Evolutionary conservation across 495 filamentous ascomycete species (phyloP), one percentile per base, ranked within the genome.

Genomic region (Talaromyces adpressus): DNA sequence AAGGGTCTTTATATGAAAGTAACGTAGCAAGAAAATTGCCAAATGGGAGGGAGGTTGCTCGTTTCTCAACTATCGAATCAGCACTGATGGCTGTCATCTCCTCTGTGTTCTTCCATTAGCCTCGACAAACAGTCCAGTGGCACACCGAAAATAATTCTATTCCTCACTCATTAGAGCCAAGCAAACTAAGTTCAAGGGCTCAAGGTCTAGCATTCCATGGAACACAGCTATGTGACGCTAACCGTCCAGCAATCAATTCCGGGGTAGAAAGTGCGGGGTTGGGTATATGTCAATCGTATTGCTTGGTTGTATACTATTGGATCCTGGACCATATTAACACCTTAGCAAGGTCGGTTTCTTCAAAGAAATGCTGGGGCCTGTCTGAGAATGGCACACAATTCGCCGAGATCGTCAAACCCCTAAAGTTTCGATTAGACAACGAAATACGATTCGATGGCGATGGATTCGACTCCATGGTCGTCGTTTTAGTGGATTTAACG

Each of bases 231-330:
- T 4, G 52, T 56, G 52, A 53, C 51, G 23, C 51, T 53, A 53
- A 16, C 52, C 3, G 0, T 27, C 52, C 23, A 25, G 27, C 22
- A 27, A 12, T 6, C 23, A n/a, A n/a, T 25, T 56, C 52, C 16
- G 52, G 52, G 52, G 52, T 56, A 56, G 52, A 29, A 56, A 56
- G 52, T 56, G 52, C 52, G 52, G 52, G 52, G 52, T 56, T 56
- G 22, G 52, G 23, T 14, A 11, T 22, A 56, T 27, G 8, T 25
- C 18, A 53, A 16, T 53, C 12, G 18, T 27, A 27, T 27, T 22
- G 16, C 20, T 29, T 54, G 27, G 16, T 29, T 14, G 22, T 6
- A 29, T 29, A 6, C 52, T 18, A 56, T 56, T 56, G 52, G 52
- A 29, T 56, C 11, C 23, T n/a, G 11, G 22, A 4, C 27, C 52